Base-by-base conservation (phyloP, 164 flowering plant species). In the Chimonanthus salicifolius region DNA sequence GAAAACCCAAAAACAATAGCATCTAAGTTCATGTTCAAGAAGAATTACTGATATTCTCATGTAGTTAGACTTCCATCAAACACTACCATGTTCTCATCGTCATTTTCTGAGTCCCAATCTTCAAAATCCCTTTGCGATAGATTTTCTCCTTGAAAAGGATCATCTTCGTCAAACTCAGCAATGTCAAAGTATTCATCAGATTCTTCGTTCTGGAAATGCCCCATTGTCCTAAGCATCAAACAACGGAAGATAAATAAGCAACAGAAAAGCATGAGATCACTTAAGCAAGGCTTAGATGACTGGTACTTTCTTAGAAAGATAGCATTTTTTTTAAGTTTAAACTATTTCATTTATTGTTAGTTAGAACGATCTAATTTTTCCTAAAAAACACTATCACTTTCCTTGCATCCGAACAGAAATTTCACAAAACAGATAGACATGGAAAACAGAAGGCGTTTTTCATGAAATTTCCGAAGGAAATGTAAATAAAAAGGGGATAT, bases 21-120 rank as follows among this genome's bases (percentile, higher is more conserved):
- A n/a, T 9, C 44, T 10, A 66, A 33, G 16, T 6, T 47, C 7
- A 5, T 2, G 16, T 11, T 54, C 60, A 15, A 51, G 33, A 51
- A 10, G 58, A 51, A 3, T 15, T 54, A 9, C 60, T 54, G 16
- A 54, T 54, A 11, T 9, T 10, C 10, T 54, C 15, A 54, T 54
- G 10, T 16, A 63, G 18, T 49, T 20, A 47, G 13, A 11, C n/a
- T 21, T n/a, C 62, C 9, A 13, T 21, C 58, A 50, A n/a, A 71
- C 63, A 46, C 7, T 77, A 89, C 94, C 83, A 66, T 63, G 58
- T 88, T 87, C 13, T 86, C 77, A 47, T 85, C 85, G 20, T 72
- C 72, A 15, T 88, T 87, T 47, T 87, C 92, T 54, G 81, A 80
- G 71, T 88, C 96, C 11, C 84, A 78, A 73, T 65, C 74, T 8